Conservation (phyloP, 805 yeast species). For the Cyberlindnera japonica region DNA sequence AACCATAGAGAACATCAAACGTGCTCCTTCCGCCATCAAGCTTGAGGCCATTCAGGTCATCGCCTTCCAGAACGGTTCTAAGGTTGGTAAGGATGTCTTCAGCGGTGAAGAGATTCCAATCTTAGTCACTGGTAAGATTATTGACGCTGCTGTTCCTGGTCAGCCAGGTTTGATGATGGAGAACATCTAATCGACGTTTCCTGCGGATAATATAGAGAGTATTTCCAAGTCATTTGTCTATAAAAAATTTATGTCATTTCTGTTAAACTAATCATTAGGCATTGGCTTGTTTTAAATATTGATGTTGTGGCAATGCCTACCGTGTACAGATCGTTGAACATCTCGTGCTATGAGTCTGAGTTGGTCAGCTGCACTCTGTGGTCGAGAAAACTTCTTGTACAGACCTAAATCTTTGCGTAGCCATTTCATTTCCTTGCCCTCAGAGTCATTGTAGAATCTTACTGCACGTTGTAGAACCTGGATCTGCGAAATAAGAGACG, state of each 20-base stretch:
- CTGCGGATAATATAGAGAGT: no score
- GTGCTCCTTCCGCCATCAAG: constrained; percentile 57
- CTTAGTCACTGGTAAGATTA: constrained; percentile 55
- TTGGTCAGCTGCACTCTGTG: constrained; percentile 13
- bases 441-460: constrained; percentile 5
- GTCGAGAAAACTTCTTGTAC: constrained; percentile 7
- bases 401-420: constrained; percentile 11
- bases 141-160: constrained; percentile 89
- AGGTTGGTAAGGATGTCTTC: constrained; percentile 55
- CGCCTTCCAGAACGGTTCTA: constrained; percentile 60
- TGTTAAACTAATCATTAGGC: no score
- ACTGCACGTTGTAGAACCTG: constrained; percentile 35
- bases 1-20: constrained; percentile 52
- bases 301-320: not conserved
- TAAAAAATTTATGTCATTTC: no score
- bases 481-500: constrained; percentile 43
- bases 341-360: constrained; percentile 21
- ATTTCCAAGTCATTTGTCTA: no score
- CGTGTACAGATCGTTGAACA: constrained; percentile 12
- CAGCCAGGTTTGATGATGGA: constrained; percentile 56
- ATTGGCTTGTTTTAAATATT: no score
- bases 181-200: no score
- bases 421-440: constrained; percentile 8
- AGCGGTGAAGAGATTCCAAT: constrained; percentile 40
- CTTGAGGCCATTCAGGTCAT: constrained; percentile 59